Evolutionary conservation across 176 grass and related monocot genomes (phyloP).

Genomic region (Aegilops longissima): DNA sequence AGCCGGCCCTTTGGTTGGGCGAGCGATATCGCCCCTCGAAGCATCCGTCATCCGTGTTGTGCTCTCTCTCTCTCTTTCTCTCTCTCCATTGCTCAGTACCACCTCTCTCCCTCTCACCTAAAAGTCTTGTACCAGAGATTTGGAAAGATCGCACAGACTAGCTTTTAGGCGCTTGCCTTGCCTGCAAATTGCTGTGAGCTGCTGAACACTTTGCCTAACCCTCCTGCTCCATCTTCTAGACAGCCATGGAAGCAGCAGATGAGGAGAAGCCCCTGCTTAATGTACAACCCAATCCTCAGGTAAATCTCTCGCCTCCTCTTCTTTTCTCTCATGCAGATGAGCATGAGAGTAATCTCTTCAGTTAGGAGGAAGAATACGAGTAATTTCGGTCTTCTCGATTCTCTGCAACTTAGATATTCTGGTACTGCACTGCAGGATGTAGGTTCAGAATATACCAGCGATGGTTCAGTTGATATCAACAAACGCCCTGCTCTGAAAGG

Average conservation of each 20-base stretch:
- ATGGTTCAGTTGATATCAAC: slow-evolving; percentile 26
- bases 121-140: neutral
- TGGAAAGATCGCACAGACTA: neutral
- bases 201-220: neutral
- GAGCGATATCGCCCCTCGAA: neutral
- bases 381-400: neutral
- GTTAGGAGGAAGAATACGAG: neutral
- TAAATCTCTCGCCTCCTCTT: neutral
- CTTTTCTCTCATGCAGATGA: neutral
- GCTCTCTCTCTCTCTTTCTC: neutral
- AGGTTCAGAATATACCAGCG: neutral
- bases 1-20: too few relatives aligned
- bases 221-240: neutral
- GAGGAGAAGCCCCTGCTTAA: neutral
- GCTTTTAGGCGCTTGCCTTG: neutral
- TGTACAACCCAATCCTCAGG: neutral
- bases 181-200: neutral
- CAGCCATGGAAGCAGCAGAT: neutral
- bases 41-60: neutral
- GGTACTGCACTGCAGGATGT: neutral
- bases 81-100: neutral
- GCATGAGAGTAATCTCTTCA: neutral
- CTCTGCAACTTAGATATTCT: neutral
- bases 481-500: slow-evolving; percentile 22
- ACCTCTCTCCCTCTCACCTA: neutral